Evolutionary conservation across 345 rosid genomes (phyloP), one percentile per base, ranked within the genome.

Genomic region (Acer saccharum): DNA sequence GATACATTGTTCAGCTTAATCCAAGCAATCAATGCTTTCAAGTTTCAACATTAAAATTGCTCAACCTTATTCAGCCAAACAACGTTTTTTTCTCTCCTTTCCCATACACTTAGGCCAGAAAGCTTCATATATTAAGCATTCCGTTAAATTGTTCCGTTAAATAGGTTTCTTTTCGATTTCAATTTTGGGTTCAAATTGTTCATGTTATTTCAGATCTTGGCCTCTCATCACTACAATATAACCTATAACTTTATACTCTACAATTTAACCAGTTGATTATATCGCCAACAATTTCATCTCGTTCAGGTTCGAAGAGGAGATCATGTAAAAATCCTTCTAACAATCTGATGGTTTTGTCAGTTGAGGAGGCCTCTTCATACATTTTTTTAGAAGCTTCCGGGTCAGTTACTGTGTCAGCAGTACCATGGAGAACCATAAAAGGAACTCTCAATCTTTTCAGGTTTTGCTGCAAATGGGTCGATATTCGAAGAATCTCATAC

Each of bases 381-480:
- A 96, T 75, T 79, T 87, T 90, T 65, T 83, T 71, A 7, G 97
- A 87, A 68, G 97, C 95, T 66, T 77, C 80, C 0, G 99, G 99
- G 76, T 96, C 98, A 12, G 98, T 96, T 64, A 94, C 90, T 0
- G 89, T 88, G 63, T 96, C 99, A 1, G 87, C 86, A 20, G 91
- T 89, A 35, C 99, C 99, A 57, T 96, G 99, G 79, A 96, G 94
- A 10, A 96, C 90, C 39, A 96, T 83, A 81, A 94, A 94, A 3
- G 98, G 95, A 14, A 92, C 87, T 8, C 82, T 87, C 78, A 96
- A 77, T 73, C 82, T 90, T 63, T 80, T 77, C n/a, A 90, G 79
- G 69, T 92, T 91, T 52, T 84, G 94, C 86, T 85, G 89, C 89
- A 96, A 85, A 81, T 84, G 86, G 23, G 93, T 63, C 18, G 95